These are phyloP conservation scores for Panaeolus cyanescens DNA, from an alignment of 768 basidiomycete species.

Conservation along the genomic window DNA sequence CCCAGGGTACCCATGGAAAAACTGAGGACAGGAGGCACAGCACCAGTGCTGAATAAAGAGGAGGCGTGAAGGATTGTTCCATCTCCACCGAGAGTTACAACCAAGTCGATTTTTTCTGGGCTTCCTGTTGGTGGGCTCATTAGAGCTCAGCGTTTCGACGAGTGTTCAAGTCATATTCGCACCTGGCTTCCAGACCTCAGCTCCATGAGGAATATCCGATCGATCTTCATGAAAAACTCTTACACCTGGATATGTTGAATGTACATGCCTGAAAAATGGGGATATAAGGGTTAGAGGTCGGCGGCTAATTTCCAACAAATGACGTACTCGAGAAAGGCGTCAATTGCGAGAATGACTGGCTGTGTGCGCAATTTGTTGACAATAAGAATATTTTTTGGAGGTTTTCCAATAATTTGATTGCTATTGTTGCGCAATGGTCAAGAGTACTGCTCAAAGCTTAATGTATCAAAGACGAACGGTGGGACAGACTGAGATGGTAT, in stretches of 20 bases:
- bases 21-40: slow-evolving; percentile 89
- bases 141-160: not conserved
- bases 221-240: slow-evolving; percentile 69
- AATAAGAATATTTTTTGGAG: slow-evolving; percentile 68
- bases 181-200: slow-evolving; percentile 70
- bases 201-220: slow-evolving; percentile 63
- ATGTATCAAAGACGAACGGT: slow-evolving; percentile 28
- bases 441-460: slow-evolving; percentile 5
- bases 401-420: slow-evolving; percentile 30
- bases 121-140: slow-evolving; percentile 36
- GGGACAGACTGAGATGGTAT: slow-evolving; percentile 20
- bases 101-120: slow-evolving; percentile 74
- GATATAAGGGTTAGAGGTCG: slow-evolving; percentile 2
- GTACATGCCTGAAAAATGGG: slow-evolving; percentile 52
- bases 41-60: slow-evolving; percentile 85
- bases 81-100: slow-evolving; percentile 92
- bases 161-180: slow-evolving; percentile 14
- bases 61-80: slow-evolving; percentile 95
- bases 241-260: slow-evolving; percentile 57
- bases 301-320: slow-evolving; percentile 3
- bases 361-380: slow-evolving; percentile 83
- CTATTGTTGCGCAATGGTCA: slow-evolving; percentile 39
- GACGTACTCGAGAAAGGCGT: slow-evolving; percentile 69
- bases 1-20: slow-evolving; percentile 94
- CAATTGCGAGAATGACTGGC: slow-evolving; percentile 75